Conservation (phyloP, 805 yeast species). For the Kodamaea restingae region DNA sequence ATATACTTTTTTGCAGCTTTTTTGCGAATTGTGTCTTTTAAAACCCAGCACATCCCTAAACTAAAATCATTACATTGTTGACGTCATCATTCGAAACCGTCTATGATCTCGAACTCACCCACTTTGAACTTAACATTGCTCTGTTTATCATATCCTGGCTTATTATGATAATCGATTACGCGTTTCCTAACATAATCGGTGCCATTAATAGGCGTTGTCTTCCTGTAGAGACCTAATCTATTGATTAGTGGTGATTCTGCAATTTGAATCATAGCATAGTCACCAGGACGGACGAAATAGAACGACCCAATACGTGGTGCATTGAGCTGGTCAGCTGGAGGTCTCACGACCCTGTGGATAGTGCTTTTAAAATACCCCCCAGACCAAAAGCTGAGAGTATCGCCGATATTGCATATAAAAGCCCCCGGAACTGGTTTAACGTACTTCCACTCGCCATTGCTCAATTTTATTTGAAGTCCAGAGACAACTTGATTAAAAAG, state of each 20-base stretch:
- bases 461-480: constrained; percentile 29
- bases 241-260: constrained; percentile 31
- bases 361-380: constrained; percentile 35
- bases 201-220: constrained; percentile 22
- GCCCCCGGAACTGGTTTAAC: constrained; percentile 30
- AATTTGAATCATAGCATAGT: constrained; percentile 23
- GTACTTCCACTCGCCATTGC: constrained; percentile 31
- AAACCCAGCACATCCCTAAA: no score
- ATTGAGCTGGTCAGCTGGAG: constrained; percentile 30
- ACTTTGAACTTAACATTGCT: constrained; percentile 23
- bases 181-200: constrained; percentile 28
- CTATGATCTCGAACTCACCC: constrained; percentile 26
- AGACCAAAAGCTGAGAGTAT: constrained; percentile 32
- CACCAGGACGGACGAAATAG: constrained; percentile 34
- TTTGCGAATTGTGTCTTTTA: no score
- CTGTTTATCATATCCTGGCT: constrained; percentile 18
- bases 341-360: constrained; percentile 31
- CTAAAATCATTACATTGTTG: no score
- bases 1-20: no score
- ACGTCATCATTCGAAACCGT: constrained; percentile 24
- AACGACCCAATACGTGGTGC: constrained; percentile 32
- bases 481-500: constrained; percentile 34
- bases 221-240: constrained; percentile 25
- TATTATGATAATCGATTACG: constrained; percentile 27
- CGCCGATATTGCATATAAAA: constrained; percentile 34